Base-by-base conservation (phyloP, 257 asterid species). In the Scutellaria galericulata region DNA sequence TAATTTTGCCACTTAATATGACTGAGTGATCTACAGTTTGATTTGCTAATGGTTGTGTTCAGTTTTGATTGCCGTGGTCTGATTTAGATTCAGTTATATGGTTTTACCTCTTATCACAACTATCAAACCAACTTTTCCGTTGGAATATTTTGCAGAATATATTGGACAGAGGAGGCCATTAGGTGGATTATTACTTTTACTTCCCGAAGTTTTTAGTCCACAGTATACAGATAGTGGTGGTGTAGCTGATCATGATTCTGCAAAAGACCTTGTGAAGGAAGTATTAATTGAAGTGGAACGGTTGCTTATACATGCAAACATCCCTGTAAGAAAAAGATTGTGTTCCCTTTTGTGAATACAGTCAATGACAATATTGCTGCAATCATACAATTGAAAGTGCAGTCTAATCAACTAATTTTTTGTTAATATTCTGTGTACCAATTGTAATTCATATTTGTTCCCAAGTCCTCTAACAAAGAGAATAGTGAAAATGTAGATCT, bases 181-280 rank as follows among this genome's bases (percentile, higher is more conserved):
- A 70, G 98, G 98, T 41, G 97, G 97, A 61, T 75, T 93, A 73
- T 86, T 93, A 72, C 85, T 93, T 76, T 78, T 93, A 77, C 89
- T 93, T 62, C 98, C 97, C 70, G 87, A 85, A 35, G 77, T 84
- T 37, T 85, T 89, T 73, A 84, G 80, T 76, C 90, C 96, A 59
- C 81, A 84, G 67, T 64, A 80, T 72, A 51, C 57, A 7, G 90
- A 83, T 41, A 64, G 68, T 24, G 78, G 27, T 45, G 88, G 40
- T 79, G 88, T 73, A 70, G 70, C 78, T 63, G 91, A 71, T 71
- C 64, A 50, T 37, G 79, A 68, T 83, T 62, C 81, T 52, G 82
- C 75, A 13, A 61, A 66, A 64, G 90, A 57, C 72, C 73, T 63
- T 22, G 15, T 76, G 56, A 84, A 81, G 78, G 84, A 84, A 44